Base-by-base conservation (phyloP, 108 stramenopile genomes). In the Mayamaea pseudoterrestris region DNA sequence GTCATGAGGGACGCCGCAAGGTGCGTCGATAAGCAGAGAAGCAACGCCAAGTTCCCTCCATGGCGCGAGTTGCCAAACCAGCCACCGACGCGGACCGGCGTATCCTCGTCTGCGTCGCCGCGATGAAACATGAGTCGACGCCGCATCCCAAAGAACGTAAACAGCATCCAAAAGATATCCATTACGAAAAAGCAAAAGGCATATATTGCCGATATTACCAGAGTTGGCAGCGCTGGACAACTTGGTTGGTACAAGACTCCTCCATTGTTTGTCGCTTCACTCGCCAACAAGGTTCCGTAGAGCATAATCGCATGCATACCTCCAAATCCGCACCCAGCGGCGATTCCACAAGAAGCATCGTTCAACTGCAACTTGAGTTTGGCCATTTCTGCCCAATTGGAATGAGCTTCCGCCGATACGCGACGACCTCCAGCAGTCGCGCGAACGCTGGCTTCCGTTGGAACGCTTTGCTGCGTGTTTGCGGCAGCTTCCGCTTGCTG, bases 151-250 rank as follows among this genome's bases (percentile, higher is more conserved):
- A 69, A 90, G 45, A 90, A 90, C 3, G 74, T 73, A 29, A 79
- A 67, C 49, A 76, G 63, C 83, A 90, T 90, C 77, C 74, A 84
- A 47, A 90, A 55, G 6, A 90, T 47, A 47, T 90, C 87, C 35
- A 84, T 46, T 27, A 82, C 71, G 49, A 64, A 74, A 50, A 90
- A 90, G 60, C 69, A 50, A 27, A 68, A 70, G 0, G 68, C 65
- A 34, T 76, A 73, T 22, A 84, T 39, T 0, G 78, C 80, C 16
- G 73, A 74, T 16, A 79, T 62, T 12, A 76, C 35, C 48, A 90
- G 53, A 40, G 74, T 66, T 1, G 87, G 87, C 40, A 84, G 46
- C 7, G 41, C 53, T 40, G 69, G 62, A 50, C 87, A 90, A 17
- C 62, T 62, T 25, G 60, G 43, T 49, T 90, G 87, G 44, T 80